phyloP scores from a whole-genome alignment of 352 stramenopile genomes.

The Sclerospora graminicola region DNA sequence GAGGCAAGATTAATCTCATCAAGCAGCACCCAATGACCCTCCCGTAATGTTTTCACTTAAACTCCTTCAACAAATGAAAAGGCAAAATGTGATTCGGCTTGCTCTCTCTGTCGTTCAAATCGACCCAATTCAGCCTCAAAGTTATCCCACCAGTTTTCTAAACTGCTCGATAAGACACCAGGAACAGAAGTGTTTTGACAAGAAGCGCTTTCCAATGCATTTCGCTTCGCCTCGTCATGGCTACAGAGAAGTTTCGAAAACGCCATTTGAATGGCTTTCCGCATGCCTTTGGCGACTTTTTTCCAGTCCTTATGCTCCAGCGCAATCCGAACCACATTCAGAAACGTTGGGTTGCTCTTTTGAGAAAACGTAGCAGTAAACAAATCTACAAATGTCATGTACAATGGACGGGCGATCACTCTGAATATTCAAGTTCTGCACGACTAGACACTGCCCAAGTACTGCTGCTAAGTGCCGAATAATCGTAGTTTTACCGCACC shows the following conservation, averaged over 20 bases:
- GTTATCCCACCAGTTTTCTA: conserved; percentile 49
- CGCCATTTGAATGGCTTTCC: conserved; percentile 78
- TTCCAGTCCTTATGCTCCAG: conserved; percentile 96
- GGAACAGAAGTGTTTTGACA: conserved; percentile 31
- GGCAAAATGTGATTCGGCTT: conserved; percentile 92
- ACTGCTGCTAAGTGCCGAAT: conserved; percentile 95
- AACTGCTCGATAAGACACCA: conserved; percentile 37
- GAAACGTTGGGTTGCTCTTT: conserved; percentile 94
- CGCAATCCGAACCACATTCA: conserved; percentile 87
- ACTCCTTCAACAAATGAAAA: conserved; percentile 99
- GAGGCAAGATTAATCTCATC: conserved; percentile 99
- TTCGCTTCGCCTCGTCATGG: conserved; percentile 2
- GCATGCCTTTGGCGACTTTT: conserved; percentile 93
- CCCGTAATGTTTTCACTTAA: conserved; percentile 93
- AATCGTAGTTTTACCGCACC: conserved; percentile 95
- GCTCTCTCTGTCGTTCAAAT: conserved; percentile 93
- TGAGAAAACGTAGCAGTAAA: conserved; percentile 96
- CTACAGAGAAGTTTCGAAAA: conserved; percentile 37
- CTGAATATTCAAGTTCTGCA: conserved; percentile 99
- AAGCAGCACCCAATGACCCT: conserved; percentile 97
- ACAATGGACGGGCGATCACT: conserved; percentile 92
- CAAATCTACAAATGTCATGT: conserved; percentile 94
- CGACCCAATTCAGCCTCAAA: conserved; percentile 72
- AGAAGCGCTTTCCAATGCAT: conserved; percentile 2
- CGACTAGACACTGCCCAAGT: conserved; percentile 90